These are phyloP conservation scores for Zymoseptoria brevis DNA, from an alignment of 2,329 filamentous ascomycete genomes.

Conservation along the genomic window DNA sequence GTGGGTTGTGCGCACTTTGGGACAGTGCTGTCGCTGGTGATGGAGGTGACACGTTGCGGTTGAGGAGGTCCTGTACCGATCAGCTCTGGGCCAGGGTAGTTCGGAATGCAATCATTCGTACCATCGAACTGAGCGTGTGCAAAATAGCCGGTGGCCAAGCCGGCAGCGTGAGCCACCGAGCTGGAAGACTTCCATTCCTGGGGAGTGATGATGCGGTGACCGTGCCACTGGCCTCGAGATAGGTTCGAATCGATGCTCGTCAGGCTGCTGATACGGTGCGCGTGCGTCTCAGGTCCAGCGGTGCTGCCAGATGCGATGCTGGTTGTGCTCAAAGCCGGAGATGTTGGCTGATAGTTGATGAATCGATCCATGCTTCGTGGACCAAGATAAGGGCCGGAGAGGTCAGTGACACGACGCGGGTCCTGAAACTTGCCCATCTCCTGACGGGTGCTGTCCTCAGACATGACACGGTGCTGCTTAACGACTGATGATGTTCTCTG, in stretches of 20 bases:
- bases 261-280: slow-evolving; percentile 21
- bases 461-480: slow-evolving; percentile 12
- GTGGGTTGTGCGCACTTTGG: background rate
- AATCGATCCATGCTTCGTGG: background rate
- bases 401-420: background rate
- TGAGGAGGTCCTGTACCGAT: slow-evolving; percentile 5
- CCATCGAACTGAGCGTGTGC: slow-evolving; percentile 28
- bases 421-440: slow-evolving; percentile 1
- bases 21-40: background rate
- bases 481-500: slow-evolving; percentile 14
- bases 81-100: slow-evolving; percentile 10
- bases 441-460: slow-evolving; percentile 4
- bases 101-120: slow-evolving; percentile 17
- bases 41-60: slow-evolving; percentile 10
- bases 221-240: slow-evolving; percentile 16
- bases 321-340: slow-evolving; percentile 11
- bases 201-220: slow-evolving; percentile 26
- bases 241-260: slow-evolving; percentile 24
- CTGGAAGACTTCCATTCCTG: slow-evolving; percentile 27
- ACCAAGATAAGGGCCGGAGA: slow-evolving; percentile 1
- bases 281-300: slow-evolving; percentile 3
- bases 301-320: slow-evolving; percentile 13
- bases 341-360: slow-evolving; percentile 4
- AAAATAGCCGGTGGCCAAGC: slow-evolving; percentile 27
- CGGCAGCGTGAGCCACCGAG: slow-evolving; percentile 26